A percentile compares a stretch with the other conserved stretches of the same genome.
phyloP scores from a whole-genome alignment of 1,284 basidiomycete genomes.

The Rhodotorula sp. region DNA sequence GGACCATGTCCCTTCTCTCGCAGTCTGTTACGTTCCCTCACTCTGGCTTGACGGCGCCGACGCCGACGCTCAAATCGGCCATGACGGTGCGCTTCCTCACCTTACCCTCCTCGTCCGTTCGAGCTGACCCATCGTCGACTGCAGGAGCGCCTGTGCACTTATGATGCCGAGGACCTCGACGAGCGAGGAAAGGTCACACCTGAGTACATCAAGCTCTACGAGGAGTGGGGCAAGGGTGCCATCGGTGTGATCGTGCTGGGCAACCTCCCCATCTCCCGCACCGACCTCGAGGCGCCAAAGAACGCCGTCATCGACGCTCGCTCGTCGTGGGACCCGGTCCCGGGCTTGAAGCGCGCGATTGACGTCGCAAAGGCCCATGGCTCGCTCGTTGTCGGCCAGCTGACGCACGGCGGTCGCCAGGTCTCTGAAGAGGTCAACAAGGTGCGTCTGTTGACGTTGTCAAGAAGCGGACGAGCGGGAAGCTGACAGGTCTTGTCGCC shows the following conservation, averaged over 20 bases:
- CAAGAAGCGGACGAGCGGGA: not conserved
- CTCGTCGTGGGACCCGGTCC: slow-evolving; percentile 45
- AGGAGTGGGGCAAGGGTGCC: slow-evolving; percentile 48
- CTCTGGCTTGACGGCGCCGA: slow-evolving; percentile 34
- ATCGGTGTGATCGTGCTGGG: slow-evolving; percentile 47
- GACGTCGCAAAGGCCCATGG: slow-evolving; percentile 52
- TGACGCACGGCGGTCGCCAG: slow-evolving; percentile 54
- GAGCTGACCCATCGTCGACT: slow-evolving; percentile 40
- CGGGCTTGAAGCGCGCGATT: slow-evolving; percentile 49
- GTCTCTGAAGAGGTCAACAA: slow-evolving; percentile 44
- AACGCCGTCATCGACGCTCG: slow-evolving; percentile 46
- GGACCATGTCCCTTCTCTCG: slow-evolving; percentile 31
- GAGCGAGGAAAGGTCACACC: slow-evolving; percentile 44
- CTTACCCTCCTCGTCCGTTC: too few relatives aligned
- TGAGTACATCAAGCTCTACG: slow-evolving; percentile 46
- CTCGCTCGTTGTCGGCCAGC: slow-evolving; percentile 52
- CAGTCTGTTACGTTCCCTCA: slow-evolving; percentile 43
- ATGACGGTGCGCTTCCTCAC: not conserved
- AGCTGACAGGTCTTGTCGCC: not conserved
- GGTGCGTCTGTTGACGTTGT: not conserved
- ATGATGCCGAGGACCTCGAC: slow-evolving; percentile 40
- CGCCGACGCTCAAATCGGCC: slow-evolving; percentile 24
- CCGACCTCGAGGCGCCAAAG: slow-evolving; percentile 44
- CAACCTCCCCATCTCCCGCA: slow-evolving; percentile 43
- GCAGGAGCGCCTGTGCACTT: slow-evolving; percentile 47